Evolutionary conservation across 352 stramenopile genomes (phyloP).

Genomic region (Pythium brachiatum): DNA sequence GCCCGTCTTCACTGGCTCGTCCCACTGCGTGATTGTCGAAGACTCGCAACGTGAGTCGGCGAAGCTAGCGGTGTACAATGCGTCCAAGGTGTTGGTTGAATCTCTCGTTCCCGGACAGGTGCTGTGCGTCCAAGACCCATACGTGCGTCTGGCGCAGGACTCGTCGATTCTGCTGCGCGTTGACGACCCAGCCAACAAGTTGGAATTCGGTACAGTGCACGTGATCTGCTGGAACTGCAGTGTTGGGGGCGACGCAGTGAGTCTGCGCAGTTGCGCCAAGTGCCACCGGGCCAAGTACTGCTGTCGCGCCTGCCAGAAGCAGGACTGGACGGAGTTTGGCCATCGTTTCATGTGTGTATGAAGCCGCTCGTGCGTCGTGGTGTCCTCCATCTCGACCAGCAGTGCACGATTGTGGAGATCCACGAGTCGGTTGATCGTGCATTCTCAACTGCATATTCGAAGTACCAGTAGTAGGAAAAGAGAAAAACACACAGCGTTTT

Average conservation of each 20-base stretch:
- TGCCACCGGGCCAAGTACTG: conserved; percentile 15
- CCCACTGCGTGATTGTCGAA: conserved; percentile 1
- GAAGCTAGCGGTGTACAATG: conserved; percentile 3
- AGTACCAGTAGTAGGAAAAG: too few species aligned
- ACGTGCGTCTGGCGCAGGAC: conserved; percentile 5
- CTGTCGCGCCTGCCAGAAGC: conserved; percentile 13
- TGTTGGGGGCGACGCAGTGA: not conserved
- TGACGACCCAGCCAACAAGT: not conserved
- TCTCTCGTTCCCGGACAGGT: conserved; percentile 5
- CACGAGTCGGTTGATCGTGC: too few species aligned
- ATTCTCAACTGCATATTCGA: too few species aligned
- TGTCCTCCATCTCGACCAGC: not conserved
- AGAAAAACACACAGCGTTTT: too few species aligned
- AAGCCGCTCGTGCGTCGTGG: not conserved
- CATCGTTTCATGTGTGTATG: conserved; percentile 7
- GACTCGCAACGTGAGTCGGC: conserved; percentile 11
- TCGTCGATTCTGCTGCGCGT: conserved; percentile 5
- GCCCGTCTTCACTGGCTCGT: not conserved
- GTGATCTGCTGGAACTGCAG: conserved; percentile 12
- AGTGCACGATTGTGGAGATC: too few species aligned
- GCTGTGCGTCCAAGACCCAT: not conserved
- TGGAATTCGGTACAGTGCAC: not conserved
- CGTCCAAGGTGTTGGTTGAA: not conserved
- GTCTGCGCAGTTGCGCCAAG: conserved; percentile 1
- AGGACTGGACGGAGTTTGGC: conserved; percentile 9